phyloP scores from a whole-genome alignment of 331 rosid genomes.

The Ulmus americana region DNA sequence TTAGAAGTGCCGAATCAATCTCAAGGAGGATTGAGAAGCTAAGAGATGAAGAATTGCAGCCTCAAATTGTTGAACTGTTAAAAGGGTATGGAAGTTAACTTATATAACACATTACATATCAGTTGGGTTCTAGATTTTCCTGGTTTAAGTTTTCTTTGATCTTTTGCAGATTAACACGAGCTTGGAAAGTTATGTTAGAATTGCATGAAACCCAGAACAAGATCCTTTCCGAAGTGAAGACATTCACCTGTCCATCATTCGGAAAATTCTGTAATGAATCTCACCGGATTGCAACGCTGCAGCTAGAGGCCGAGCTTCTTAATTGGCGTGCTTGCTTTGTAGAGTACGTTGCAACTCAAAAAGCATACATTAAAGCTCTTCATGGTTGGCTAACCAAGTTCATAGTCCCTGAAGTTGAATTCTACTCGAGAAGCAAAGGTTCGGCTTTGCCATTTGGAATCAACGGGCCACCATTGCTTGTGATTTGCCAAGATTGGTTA shows the following conservation, averaged over 20 bases:
- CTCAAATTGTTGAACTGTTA: slow-evolving; percentile 75
- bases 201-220: slow-evolving; percentile 81
- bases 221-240: slow-evolving; percentile 67
- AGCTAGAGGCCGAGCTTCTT: slow-evolving; percentile 69
- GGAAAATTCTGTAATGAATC: slow-evolving; percentile 70
- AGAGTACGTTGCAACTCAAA: slow-evolving; percentile 69
- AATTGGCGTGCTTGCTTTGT: slow-evolving; percentile 64
- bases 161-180: slow-evolving; percentile 63
- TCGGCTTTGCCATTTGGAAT: slow-evolving; percentile 39
- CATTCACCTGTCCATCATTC: slow-evolving; percentile 48
- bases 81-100: slow-evolving; percentile 62
- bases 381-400: slow-evolving; percentile 85
- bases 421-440: slow-evolving; percentile 54
- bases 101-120: not conserved
- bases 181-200: slow-evolving; percentile 84
- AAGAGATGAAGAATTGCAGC: slow-evolving; percentile 85
- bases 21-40: slow-evolving; percentile 70
- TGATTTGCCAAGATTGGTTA: slow-evolving; percentile 71
- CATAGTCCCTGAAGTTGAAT: slow-evolving; percentile 62
- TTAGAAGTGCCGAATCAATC: slow-evolving; percentile 83
- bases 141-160: slow-evolving; percentile 32
- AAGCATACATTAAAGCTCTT: slow-evolving; percentile 71
- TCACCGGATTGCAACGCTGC: slow-evolving; percentile 66
- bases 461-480: slow-evolving; percentile 67
- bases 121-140: slow-evolving; percentile 18